These are phyloP conservation scores for Picea glauca DNA, from an alignment of 75 land plant species.

Conservation along the genomic window DNA sequence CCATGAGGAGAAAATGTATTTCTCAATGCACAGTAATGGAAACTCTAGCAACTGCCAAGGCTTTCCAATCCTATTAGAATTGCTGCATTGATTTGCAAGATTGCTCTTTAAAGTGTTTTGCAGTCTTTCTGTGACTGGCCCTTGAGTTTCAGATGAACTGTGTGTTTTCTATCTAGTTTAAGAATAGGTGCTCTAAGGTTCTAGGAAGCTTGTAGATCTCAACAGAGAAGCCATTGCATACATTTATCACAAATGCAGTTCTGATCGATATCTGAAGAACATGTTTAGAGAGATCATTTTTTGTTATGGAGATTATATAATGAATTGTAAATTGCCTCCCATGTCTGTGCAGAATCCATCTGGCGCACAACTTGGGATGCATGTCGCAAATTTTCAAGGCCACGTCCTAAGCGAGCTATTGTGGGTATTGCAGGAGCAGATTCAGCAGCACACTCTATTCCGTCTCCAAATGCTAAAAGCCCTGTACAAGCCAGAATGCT, in stretches of 20 bases:
- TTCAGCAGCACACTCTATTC: slow-evolving; percentile 75
- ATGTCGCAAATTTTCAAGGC: slow-evolving; percentile 55
- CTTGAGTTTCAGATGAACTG: neutral
- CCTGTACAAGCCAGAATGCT: slow-evolving; percentile 76
- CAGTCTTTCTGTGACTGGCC: neutral
- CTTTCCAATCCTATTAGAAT: neutral
- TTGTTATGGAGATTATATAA: slow-evolving; percentile 38
- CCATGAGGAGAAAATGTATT: neutral
- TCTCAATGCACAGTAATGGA: neutral
- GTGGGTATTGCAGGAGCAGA: slow-evolving; percentile 59
- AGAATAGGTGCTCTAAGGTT: neutral
- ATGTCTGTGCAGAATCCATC: slow-evolving; percentile 27
- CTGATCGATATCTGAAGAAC: neutral
- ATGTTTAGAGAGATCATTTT: neutral
- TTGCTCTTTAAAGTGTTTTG: neutral
- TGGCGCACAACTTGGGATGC: slow-evolving; percentile 38
- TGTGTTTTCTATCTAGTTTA: neutral
- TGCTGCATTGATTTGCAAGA: neutral
- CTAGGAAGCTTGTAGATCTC: neutral
- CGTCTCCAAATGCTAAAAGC: slow-evolving; percentile 64
- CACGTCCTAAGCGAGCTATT: slow-evolving; percentile 80
- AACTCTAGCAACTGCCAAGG: neutral
- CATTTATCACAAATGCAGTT: neutral
- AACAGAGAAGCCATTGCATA: neutral
- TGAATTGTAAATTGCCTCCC: slow-evolving; percentile 43